phyloP scores from a whole-genome alignment of 495 filamentous ascomycete genomes.

The Penicillium pancosmium region DNA sequence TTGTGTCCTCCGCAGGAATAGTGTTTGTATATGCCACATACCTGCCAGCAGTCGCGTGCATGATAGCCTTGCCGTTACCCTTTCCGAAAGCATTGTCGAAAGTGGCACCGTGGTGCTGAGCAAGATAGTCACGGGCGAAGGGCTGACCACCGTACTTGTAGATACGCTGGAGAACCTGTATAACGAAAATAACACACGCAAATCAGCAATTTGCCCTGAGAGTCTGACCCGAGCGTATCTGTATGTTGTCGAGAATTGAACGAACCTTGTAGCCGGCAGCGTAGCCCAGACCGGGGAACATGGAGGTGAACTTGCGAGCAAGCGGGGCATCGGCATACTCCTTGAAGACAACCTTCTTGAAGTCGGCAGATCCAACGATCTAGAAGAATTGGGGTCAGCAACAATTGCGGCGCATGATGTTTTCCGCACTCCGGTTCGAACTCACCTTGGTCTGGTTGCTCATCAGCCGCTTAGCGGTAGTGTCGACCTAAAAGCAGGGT shows the following conservation, averaged over 20 bases:
- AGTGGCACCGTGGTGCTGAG: constrained; percentile 72
- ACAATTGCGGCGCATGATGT: constrained; percentile 3
- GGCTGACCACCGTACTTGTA: constrained; percentile 99
- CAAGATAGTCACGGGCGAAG: constrained; percentile 88
- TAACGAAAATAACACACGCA: not conserved
- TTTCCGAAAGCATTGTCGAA: constrained; percentile 93
- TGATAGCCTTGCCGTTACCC: constrained; percentile 96
- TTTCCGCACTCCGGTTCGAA: constrained; percentile 10
- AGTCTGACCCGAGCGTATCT: not conserved
- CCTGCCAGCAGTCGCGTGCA: constrained; percentile 96
- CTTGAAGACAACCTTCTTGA: constrained; percentile 93
- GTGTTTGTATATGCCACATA: constrained; percentile 33
- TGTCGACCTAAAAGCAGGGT: constrained; percentile 73
- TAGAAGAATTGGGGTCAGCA: constrained; percentile 31
- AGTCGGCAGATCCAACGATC: constrained; percentile 60
- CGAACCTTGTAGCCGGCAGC: constrained; percentile 95
- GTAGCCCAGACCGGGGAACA: constrained; percentile 96
- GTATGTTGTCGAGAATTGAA: constrained; percentile 1
- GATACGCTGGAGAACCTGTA: constrained; percentile 82
- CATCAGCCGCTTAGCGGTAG: constrained; percentile 98
- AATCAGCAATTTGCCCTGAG: not conserved
- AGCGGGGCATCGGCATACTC: constrained; percentile 74
- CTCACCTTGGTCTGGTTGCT: constrained; percentile 85
- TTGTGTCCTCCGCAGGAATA: not conserved
- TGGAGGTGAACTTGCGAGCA: constrained; percentile 82